These are phyloP conservation scores for Dioscorea cayenensis DNA, from an alignment of 116 monocot species.

Conservation along the genomic window DNA sequence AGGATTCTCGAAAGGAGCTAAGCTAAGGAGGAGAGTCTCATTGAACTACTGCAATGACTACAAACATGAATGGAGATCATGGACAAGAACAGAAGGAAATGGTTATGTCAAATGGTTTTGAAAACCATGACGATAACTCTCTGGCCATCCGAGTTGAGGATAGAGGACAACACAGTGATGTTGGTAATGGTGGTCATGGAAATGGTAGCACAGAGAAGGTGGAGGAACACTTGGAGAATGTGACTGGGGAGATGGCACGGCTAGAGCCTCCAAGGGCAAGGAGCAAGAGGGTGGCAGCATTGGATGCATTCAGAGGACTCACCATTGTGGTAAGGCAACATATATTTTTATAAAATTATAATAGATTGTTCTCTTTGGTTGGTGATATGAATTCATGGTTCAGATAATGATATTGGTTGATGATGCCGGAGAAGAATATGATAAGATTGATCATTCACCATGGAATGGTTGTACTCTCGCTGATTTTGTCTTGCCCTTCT, in stretches of 20 bases:
- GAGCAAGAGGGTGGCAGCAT: conserved; percentile 30
- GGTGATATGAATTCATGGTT: not conserved
- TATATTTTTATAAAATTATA: not conserved
- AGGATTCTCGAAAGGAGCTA: too few species aligned
- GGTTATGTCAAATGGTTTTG: not conserved
- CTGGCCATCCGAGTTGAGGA: not conserved
- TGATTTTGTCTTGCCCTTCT: conserved; percentile 56
- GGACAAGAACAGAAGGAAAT: not conserved
- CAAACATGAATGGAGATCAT: too few species aligned
- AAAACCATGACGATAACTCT: not conserved
- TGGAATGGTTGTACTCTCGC: conserved; percentile 58
- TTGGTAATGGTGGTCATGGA: not conserved
- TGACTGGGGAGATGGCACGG: not conserved
- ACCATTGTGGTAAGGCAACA: conserved; percentile 27
- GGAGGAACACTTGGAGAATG: not conserved
- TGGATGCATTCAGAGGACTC: conserved; percentile 53
- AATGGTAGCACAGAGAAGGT: not conserved
- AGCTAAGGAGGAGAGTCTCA: too few species aligned
- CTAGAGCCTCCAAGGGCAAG: not conserved
- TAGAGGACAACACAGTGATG: too few species aligned
- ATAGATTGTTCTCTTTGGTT: not conserved
- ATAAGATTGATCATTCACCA: conserved; percentile 49
- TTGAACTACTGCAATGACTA: too few species aligned
- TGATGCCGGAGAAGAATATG: not conserved
- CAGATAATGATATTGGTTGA: not conserved